A percentile compares a stretch with the other conserved stretches of the same genome.
Conservation (phyloP, 2,329 filamentous ascomycete genomes). For the Ophiosphaerella herpotricha region DNA sequence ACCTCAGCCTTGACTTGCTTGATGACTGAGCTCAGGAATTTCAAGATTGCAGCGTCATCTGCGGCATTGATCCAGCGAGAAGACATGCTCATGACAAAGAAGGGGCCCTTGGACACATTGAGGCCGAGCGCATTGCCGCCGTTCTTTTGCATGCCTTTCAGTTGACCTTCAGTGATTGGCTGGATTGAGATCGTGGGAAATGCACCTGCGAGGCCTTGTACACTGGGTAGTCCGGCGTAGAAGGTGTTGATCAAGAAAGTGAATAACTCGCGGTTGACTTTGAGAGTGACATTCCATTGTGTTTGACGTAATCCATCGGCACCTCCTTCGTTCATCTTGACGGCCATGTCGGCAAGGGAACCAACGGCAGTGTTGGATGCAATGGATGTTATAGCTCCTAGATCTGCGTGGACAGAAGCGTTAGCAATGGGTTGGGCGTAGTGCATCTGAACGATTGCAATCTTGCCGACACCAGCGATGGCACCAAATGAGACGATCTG, state of each 20-base stretch:
- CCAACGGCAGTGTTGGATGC: conserved; percentile 25
- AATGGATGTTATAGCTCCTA: conserved; percentile 27
- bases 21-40: conserved; percentile 22
- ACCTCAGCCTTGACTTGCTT: conserved; percentile 23
- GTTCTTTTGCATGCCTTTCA: conserved; percentile 30
- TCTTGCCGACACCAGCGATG: conserved; percentile 16
- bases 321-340: conserved; percentile 23
- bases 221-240: conserved; percentile 9
- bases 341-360: conserved; percentile 25
- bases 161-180: conserved; percentile 25
- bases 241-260: conserved; percentile 28
- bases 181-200: conserved; percentile 28
- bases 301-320: conserved; percentile 28
- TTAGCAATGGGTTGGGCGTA: conserved; percentile 30
- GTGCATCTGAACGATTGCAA: conserved; percentile 29
- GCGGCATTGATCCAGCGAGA: conserved; percentile 17
- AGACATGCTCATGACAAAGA: conserved; percentile 27
- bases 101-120: conserved; percentile 17
- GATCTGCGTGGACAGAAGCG: conserved; percentile 29
- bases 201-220: conserved; percentile 18
- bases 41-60: conserved; percentile 25
- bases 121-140: conserved; percentile 39
- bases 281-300: conserved; percentile 35
- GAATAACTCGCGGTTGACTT: conserved; percentile 26
- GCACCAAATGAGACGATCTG: conserved; percentile 20